These are phyloP conservation scores for Leccinum pellstonianum DNA, from an alignment of 768 basidiomycete genomes.

Conservation along the genomic window DNA sequence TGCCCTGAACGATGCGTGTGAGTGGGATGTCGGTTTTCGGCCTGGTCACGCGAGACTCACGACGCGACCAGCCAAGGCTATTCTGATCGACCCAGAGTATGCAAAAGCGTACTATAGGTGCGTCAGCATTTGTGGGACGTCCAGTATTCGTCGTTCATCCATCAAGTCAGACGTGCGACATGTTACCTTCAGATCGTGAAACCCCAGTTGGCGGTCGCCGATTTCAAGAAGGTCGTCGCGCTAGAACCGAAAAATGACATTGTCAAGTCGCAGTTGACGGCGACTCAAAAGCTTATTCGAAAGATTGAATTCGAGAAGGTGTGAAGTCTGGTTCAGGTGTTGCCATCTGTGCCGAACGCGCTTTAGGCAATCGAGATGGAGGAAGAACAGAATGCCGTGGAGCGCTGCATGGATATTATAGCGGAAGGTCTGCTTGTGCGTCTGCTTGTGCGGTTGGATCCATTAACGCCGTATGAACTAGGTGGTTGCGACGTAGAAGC, in stretches of 20 bases:
- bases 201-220: slow-evolving; percentile 80
- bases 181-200: slow-evolving; percentile 89
- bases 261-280: slow-evolving; percentile 75
- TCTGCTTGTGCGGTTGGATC: neutral
- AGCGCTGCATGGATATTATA: slow-evolving; percentile 77
- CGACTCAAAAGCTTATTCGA: slow-evolving; percentile 88
- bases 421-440: slow-evolving; percentile 53
- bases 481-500: slow-evolving; percentile 81
- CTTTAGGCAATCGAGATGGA: slow-evolving; percentile 86
- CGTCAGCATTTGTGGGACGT: slow-evolving; percentile 14
- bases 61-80: slow-evolving; percentile 63
- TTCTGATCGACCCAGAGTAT: slow-evolving; percentile 84
- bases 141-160: neutral
- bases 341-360: slow-evolving; percentile 3
- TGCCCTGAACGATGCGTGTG: slow-evolving; percentile 84
- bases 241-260: slow-evolving; percentile 86
- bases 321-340: slow-evolving; percentile 4
- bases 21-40: slow-evolving; percentile 31
- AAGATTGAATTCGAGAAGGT: slow-evolving; percentile 93
- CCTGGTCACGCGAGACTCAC: slow-evolving; percentile 18
- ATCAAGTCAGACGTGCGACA: slow-evolving; percentile 66
- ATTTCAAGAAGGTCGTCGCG: slow-evolving; percentile 80
- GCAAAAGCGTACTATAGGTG: slow-evolving; percentile 88
- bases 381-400: slow-evolving; percentile 78
- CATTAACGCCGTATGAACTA: slow-evolving; percentile 25